A percentile compares a stretch with the other conserved stretches of the same genome.
Evolutionary conservation across 2,329 filamentous ascomycete species (phyloP).

Genomic region (Diplodia scrobiculata): DNA sequence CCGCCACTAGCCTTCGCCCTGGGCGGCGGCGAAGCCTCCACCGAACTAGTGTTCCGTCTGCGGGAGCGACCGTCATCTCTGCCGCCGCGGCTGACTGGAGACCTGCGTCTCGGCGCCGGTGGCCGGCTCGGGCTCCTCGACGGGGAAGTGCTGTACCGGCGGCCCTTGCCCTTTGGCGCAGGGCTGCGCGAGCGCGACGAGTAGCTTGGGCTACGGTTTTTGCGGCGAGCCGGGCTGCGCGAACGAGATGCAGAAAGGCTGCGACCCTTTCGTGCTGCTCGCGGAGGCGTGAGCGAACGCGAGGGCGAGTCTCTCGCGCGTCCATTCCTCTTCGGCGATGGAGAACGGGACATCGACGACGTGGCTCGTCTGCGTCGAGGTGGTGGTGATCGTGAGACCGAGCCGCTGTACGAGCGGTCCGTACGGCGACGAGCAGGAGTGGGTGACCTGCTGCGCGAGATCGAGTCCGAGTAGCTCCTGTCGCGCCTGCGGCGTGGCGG

Average conservation of each 20-base stretch:
- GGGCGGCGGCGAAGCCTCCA: constrained; percentile 30
- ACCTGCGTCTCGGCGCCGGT: constrained; percentile 27
- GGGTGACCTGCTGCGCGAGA: constrained; percentile 36
- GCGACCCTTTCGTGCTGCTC: constrained; percentile 14
- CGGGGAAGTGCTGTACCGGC: constrained; percentile 12
- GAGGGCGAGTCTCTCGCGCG: constrained; percentile 24
- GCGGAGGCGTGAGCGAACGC: constrained; percentile 29
- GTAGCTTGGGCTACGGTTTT: constrained; percentile 25
- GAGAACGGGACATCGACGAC: constrained; percentile 30
- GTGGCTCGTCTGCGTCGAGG: constrained; percentile 32
- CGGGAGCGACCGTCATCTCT: constrained; percentile 1
- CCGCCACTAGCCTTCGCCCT: neutral
- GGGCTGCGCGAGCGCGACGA: constrained; percentile 28
- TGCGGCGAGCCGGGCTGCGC: constrained; percentile 26
- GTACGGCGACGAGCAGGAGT: constrained; percentile 29
- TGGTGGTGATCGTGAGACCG: constrained; percentile 33
- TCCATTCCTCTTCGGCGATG: constrained; percentile 16
- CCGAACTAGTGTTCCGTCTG: constrained; percentile 28
- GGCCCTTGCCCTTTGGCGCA: constrained; percentile 20
- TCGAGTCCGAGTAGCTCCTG: constrained; percentile 19
- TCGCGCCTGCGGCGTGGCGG: constrained; percentile 26
- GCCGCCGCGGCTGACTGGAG: neutral
- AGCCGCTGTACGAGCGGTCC: constrained; percentile 21
- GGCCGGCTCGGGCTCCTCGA: constrained; percentile 24
- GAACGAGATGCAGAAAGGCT: constrained; percentile 27